Percentiles rank a stretch among this genome's conserved stretches.
phyloP scores from a whole-genome alignment of 306 rosid species.

The Vachellia pachyceras region DNA sequence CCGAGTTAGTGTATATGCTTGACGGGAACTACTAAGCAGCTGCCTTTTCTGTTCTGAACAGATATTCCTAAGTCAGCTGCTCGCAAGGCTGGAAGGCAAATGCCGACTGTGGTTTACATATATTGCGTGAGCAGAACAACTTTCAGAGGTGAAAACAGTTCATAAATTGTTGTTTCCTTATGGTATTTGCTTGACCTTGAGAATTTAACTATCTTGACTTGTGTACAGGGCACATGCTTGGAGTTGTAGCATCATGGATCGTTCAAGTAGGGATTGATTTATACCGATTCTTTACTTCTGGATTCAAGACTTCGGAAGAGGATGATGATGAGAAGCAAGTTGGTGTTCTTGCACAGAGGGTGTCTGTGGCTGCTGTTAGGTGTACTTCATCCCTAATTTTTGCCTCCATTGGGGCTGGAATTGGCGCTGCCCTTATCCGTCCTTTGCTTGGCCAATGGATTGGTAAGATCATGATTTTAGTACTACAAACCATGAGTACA shows the following conservation, averaged over 20 bases:
- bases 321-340: slow-evolving; percentile 44
- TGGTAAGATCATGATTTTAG: slow-evolving; percentile 55
- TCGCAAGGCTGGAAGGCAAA: slow-evolving; percentile 75
- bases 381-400: slow-evolving; percentile 74
- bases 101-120: slow-evolving; percentile 64
- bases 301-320: slow-evolving; percentile 42
- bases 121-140: slow-evolving; percentile 71
- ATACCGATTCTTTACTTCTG: slow-evolving; percentile 44
- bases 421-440: slow-evolving; percentile 69
- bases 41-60: slow-evolving; percentile 38
- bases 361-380: slow-evolving; percentile 56
- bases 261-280: slow-evolving; percentile 76
- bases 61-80: slow-evolving; percentile 76
- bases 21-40: not conserved
- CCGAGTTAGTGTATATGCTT: not conserved
- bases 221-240: slow-evolving; percentile 67
- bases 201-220: slow-evolving; percentile 27
- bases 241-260: slow-evolving; percentile 83
- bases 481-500: not conserved
- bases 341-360: slow-evolving; percentile 51
- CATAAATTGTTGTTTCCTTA: not conserved
- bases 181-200: slow-evolving; percentile 28
- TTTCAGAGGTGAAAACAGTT: slow-evolving; percentile 62
- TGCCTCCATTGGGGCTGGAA: slow-evolving; percentile 83
- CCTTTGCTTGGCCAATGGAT: slow-evolving; percentile 84